phyloP scores from a whole-genome alignment of 192 early-diverging fungal species.

The Podila minutissima region DNA sequence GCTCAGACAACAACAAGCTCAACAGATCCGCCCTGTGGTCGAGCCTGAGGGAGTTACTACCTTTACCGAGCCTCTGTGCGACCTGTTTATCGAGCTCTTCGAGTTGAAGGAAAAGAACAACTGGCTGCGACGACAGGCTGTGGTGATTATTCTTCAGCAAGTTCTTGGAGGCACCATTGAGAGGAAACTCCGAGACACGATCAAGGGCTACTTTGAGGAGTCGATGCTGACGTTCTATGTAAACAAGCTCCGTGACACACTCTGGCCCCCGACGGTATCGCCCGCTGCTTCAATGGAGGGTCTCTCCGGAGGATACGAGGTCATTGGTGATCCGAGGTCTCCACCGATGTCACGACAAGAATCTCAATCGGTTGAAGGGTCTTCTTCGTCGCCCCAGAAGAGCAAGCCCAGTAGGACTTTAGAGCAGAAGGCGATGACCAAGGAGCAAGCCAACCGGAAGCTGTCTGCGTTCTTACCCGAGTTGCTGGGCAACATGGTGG shows the following conservation, averaged over 20 bases:
- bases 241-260: constrained; percentile 45
- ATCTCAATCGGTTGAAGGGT: background rate
- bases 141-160: constrained; percentile 86
- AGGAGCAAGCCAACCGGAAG: constrained; percentile 60
- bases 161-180: constrained; percentile 90
- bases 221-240: constrained; percentile 57
- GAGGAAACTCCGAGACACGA: constrained; percentile 62
- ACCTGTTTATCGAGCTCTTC: constrained; percentile 92
- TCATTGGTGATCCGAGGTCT: background rate
- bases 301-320: constrained; percentile 18
- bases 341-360: background rate
- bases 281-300: background rate
- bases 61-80: constrained; percentile 79
- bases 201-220: constrained; percentile 50
- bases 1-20: constrained; percentile 11
- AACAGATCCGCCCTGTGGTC: constrained; percentile 16
- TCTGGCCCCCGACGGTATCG: constrained; percentile 60
- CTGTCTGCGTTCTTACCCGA: constrained; percentile 72
- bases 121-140: constrained; percentile 88
- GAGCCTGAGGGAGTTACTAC: constrained; percentile 53
- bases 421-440: constrained; percentile 57
- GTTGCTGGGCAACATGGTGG: constrained; percentile 81
- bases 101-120: constrained; percentile 89
- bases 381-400: background rate
- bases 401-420: constrained; percentile 44